phyloP scores from a whole-genome alignment of 202 grass and related monocot genomes.

The Saccharum hybrid region DNA sequence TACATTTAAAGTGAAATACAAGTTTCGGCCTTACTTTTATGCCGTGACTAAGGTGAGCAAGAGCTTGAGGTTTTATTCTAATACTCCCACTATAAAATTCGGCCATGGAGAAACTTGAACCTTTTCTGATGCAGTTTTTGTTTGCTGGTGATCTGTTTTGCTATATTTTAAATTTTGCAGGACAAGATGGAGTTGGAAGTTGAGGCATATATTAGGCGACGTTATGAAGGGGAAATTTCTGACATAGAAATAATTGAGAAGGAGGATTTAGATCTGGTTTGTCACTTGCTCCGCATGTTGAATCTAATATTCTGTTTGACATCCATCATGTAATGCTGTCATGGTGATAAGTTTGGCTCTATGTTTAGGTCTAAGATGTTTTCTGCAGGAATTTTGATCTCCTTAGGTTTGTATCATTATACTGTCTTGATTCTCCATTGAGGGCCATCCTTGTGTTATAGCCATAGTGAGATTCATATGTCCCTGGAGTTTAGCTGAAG shows the following conservation, averaged over 20 bases:
- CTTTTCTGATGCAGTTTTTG: conserved; percentile 1
- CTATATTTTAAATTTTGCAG: conserved; percentile 53
- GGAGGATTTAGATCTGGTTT: conserved; percentile 92
- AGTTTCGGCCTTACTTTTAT: conserved; percentile 92
- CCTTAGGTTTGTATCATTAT: conserved; percentile 12
- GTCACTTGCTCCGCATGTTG: conserved; percentile 43
- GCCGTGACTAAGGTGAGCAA: conserved; percentile 76
- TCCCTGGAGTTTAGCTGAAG: conserved; percentile 12
- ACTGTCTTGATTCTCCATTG: conserved; percentile 16
- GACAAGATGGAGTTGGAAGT: conserved; percentile 91
- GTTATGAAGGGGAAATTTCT: conserved; percentile 81
- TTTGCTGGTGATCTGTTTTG: conserved; percentile 30
- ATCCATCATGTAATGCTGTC: conserved; percentile 27
- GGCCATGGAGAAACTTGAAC: conserved; percentile 17
- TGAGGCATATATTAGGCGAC: conserved; percentile 84
- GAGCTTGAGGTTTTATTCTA: conserved; percentile 8
- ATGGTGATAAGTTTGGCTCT: conserved; percentile 18
- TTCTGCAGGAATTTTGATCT: conserved; percentile 19
- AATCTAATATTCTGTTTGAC: conserved; percentile 29
- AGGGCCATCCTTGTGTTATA: background rate
- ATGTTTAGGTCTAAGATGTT: conserved; percentile 25
- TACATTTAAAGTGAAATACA: conserved; percentile 92
- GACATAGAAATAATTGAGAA: conserved; percentile 85
- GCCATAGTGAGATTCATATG: conserved; percentile 18
- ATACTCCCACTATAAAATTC: conserved; percentile 14